Base-by-base conservation (phyloP, 2,329 filamentous ascomycete genomes). In the Trichoderma citrinoviride region DNA sequence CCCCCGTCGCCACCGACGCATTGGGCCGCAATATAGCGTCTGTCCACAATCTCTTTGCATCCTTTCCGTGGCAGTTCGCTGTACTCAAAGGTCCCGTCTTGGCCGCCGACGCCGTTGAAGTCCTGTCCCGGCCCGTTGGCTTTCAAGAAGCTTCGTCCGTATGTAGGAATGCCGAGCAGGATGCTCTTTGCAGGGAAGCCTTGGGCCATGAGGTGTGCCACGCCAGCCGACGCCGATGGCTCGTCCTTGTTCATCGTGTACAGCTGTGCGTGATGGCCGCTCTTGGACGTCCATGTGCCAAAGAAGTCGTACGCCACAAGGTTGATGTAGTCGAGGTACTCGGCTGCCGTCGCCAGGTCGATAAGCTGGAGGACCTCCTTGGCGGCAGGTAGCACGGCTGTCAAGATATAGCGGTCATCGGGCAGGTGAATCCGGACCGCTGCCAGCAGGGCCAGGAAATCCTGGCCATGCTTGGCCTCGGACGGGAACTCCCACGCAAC, bases 401-500 rank as follows among this genome's bases (percentile, higher is more conserved):
- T 90, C 27, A 95, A 77, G 10, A 90, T 80, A 74, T 89, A 94
- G 49, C 82, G 81, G 46, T 90, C 87, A 37, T 87, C 81, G 15
- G 89, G 87, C n/a, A 94, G 81, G 64, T 87, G 83, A 64, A 86
- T 78, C 65, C 91, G 88, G 58, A 92, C 78, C 19, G 85, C 81
- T 10, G 86, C 85, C 33, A 94, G 82, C 27, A 95, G 82, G 19
- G 84, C 81, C 50, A 93, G 77, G 73, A 92, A 93, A 74, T 93
- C 84, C 67, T 82, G 79, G 25, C 90, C 90, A 76, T 93, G 85
- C 61, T 86, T 80, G 2, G 81, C 74, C 72, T 90, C 82, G 62
- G 83, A 82, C 2, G 91, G 91, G 70, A 92, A 90, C 73, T 92
- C 88, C 91, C 91, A 95, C 71, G 90, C 88, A 73, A 95, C 91